Conservation (phyloP, 192 early-diverging fungal species). For the Blastocladiella britannica region DNA sequence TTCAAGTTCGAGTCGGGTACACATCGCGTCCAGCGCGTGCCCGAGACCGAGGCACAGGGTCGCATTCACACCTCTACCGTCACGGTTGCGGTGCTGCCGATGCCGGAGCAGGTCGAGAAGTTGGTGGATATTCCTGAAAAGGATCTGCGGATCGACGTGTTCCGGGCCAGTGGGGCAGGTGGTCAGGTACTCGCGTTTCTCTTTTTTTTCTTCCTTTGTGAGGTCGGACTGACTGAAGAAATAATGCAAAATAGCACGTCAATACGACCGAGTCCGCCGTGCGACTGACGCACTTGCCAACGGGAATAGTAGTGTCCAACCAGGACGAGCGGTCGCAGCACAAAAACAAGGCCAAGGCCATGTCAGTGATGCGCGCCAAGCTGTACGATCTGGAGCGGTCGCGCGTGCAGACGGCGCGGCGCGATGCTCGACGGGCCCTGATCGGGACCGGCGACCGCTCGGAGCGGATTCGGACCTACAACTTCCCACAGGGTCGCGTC, state of each 20-base stretch:
- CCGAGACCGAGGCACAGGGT: slow-evolving; percentile 53
- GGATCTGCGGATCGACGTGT: slow-evolving; percentile 49
- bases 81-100: slow-evolving; percentile 56
- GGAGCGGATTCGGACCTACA: slow-evolving; percentile 68
- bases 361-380: slow-evolving; percentile 58
- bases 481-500: slow-evolving; percentile 56
- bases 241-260: slow-evolving; percentile 63
- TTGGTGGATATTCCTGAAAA: slow-evolving; percentile 41
- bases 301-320: slow-evolving; percentile 64
- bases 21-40: slow-evolving; percentile 63
- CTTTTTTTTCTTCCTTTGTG: background rate
- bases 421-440: slow-evolving; percentile 37
- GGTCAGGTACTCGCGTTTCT: slow-evolving; percentile 22
- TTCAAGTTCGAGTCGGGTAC: slow-evolving; percentile 65
- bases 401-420: slow-evolving; percentile 28
- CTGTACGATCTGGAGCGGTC: slow-evolving; percentile 50
- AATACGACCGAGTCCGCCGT: slow-evolving; percentile 91
- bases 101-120: slow-evolving; percentile 33
- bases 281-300: slow-evolving; percentile 78
- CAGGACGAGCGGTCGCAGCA: slow-evolving; percentile 90
- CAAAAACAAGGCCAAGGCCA: slow-evolving; percentile 70
- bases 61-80: slow-evolving; percentile 57
- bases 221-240: no score
- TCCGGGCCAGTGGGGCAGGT: slow-evolving; percentile 58
- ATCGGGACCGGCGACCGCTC: slow-evolving; percentile 50